Base-by-base conservation (phyloP, 2,329 filamentous ascomycete genomes). In the Epichloe baconii region DNA sequence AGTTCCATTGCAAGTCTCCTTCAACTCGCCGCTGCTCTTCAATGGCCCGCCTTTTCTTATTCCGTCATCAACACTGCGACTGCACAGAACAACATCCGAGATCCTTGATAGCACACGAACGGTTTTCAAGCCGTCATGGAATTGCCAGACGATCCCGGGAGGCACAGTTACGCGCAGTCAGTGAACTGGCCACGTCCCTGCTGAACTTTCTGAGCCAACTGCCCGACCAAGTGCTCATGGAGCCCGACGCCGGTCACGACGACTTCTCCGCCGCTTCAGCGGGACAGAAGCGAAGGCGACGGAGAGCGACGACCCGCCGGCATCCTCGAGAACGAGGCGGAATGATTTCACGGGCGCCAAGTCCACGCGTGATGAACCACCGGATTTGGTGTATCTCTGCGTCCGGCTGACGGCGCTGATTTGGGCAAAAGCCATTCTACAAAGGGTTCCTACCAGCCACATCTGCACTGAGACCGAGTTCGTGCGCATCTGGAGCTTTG, bases 31-130 rank as follows among this genome's bases (percentile, higher is more conserved):
- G 1, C 62, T 78, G 2, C 62, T 76, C 3, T 64, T 67, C 1
- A 61, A 66, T 4, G 67, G 70, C 53, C 66, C 67, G 2, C 62
- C 66, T 0, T 78, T 77, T 57, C 58, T 64, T 5, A 66, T 66
- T 35, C 73, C 67, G 19, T 65, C 64, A 26, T 65, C 67, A 11
- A 64, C 67, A 0, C 60, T 76, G 2, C 62, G 65, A n/a, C 61
- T 78, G n/a, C 71, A 76, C 48, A 62, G 65, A 1, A 63, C 65
- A 48, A 73, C 72, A 1, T 73, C 74, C 4, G 65, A 68, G 14
- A 73, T 79, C 48, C 68, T 79, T 3, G 76, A 79, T 50, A 70
- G 75, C 47, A 70, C 77, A 61, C 69, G 75, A 4, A 69, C 70
- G 21, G 62, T 79, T 1, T 76, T n/a, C 59, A 65, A 12, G 60